These are phyloP conservation scores for Colletotrichum sp. DNA, from an alignment of 2,329 filamentous ascomycete species.

Conservation along the genomic window DNA sequence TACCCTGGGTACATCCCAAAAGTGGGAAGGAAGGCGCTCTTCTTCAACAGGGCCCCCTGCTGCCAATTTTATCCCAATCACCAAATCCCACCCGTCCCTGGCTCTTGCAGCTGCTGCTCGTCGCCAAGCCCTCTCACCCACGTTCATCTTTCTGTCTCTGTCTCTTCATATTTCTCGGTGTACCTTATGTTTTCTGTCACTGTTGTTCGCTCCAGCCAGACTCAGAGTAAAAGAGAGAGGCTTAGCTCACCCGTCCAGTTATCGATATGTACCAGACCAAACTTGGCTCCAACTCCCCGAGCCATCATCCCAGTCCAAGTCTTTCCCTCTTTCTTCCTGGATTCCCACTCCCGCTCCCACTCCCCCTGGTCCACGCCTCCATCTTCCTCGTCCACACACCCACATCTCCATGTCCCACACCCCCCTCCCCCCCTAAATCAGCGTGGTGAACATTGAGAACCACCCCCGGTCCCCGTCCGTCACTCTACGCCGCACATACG, in stretches of 20 bases:
- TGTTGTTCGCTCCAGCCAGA: neutral
- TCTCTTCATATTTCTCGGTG: neutral
- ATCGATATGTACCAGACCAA: neutral
- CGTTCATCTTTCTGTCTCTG: neutral
- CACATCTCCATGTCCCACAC: neutral
- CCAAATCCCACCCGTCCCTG: neutral
- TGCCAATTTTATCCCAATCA: neutral
- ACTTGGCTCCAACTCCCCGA: neutral
- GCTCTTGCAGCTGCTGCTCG: neutral
- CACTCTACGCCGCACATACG: constrained; percentile 4
- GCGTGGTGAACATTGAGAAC: neutral
- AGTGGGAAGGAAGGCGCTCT: neutral
- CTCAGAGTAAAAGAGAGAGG: neutral
- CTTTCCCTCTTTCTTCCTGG: neutral
- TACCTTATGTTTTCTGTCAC: neutral
- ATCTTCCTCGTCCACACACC: neutral
- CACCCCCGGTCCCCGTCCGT: neutral
- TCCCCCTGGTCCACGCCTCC: neutral
- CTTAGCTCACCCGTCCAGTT: neutral
- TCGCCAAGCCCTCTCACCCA: neutral
- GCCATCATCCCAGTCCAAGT: neutral
- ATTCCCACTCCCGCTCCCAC: neutral
- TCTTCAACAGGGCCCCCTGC: constrained; percentile 1
- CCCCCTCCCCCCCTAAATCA: neutral
- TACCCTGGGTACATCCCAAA: neutral